Base-by-base conservation (phyloP, 176 grass and related monocot genomes). In the Rhipidocladum racemiflorum region DNA sequence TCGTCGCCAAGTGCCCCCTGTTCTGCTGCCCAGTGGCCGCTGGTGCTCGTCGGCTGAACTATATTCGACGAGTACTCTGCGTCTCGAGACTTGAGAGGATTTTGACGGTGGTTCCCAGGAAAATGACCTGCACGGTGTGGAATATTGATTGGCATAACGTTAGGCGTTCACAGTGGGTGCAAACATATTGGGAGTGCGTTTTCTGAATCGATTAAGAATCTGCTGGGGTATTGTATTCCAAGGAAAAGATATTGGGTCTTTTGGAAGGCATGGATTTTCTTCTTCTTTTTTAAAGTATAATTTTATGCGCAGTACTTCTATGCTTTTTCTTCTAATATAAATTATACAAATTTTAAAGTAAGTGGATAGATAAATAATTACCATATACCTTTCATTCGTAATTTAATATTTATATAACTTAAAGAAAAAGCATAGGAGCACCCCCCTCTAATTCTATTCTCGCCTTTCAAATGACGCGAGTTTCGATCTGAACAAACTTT, bases 11-110 rank as follows among this genome's bases (percentile, higher is more conserved):
- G 70, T 53, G 57, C 32, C 36, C 54, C 28, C 35, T 36, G 32
- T 34, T 54, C 44, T 30, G 13, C 8, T 5, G 64, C 17, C 7
- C n/a, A n/a, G n/a, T 72, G 13, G 16, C 23, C 29, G 12, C 11
- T 57, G 38, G 38, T 34, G 63, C 63, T 77, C 63, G 63, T 60
- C 63, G 63, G 38, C 81, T 75, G 13, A 44, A 57, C 65, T 29
- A 20, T 14, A 13, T 53, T 20, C 35, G 21, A 57, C 10, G 1
- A 50, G 30, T 51, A 38, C n/a, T 55, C 7, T 55, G 21, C 51
- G 17, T 24, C 44, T 25, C 23, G 55, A n/a, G 18, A 54, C 29
- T 25, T 35, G 43, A 24, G 11, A 23, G 28, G 28, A n/a, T 61
- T 15, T 80, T 28, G 63, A 55, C 34, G 63, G 77, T 68, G 77